A percentile compares a stretch with the other conserved stretches of the same genome.
Evolutionary conservation across 2,329 filamentous ascomycete species (phyloP).

Genomic region (Botrytis sinoallii): DNA sequence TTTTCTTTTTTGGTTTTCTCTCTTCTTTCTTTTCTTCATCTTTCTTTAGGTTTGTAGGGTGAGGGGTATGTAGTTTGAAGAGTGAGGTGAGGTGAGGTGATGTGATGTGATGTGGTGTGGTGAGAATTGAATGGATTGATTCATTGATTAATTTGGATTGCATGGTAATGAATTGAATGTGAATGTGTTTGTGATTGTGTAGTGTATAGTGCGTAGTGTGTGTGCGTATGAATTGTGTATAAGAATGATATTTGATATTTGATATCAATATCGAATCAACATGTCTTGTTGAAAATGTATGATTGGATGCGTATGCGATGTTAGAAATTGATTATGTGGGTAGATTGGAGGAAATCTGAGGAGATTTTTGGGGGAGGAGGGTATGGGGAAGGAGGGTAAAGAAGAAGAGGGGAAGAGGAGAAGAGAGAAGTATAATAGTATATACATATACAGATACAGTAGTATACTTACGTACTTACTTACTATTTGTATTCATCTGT

Average conservation of each 20-base stretch:
- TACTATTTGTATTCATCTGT: no score
- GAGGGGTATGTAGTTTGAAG: neutral
- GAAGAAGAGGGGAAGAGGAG: no score
- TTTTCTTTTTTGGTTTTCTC: neutral
- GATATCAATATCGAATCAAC: no score
- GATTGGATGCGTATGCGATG: rapidly evolving
- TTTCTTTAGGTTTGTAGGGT: neutral
- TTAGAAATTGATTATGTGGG: neutral
- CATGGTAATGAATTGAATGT: neutral
- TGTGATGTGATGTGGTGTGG: neutral
- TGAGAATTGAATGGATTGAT: neutral
- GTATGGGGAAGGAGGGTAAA: no score
- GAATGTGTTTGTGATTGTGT: neutral
- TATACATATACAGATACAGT: no score
- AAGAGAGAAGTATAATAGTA: no score
- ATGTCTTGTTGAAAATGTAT: rapidly evolving
- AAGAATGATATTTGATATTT: no score
- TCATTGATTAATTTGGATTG: neutral
- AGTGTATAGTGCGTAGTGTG: neutral
- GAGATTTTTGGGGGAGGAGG: no score
- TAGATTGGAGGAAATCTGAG: no score
- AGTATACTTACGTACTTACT: no score
- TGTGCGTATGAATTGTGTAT: neutral
- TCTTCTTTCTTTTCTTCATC: neutral
- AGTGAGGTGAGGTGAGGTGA: no score